Conservation (phyloP, 2,329 filamentous ascomycete species). For the Colletotrichum lentis region DNA sequence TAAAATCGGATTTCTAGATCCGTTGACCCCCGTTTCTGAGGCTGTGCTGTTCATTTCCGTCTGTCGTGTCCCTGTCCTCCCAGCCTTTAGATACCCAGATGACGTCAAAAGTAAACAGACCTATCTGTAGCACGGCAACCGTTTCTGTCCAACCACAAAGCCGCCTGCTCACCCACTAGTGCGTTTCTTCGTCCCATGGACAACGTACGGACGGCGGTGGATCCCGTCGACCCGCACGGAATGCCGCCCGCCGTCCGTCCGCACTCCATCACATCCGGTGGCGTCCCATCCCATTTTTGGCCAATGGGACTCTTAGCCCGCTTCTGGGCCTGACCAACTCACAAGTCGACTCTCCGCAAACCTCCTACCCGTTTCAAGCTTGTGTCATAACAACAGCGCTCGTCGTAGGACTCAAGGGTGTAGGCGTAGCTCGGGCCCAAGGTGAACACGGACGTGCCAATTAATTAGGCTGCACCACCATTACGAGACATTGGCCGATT, state of each 20-base stretch:
- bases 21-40: too few species aligned
- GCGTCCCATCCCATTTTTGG: background rate
- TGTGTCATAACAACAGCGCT: slow-evolving; percentile 21
- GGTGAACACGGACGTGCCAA: background rate
- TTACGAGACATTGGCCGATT: slow-evolving; percentile 11
- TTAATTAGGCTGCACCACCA: background rate
- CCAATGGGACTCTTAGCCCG: too few species aligned
- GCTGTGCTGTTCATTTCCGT: background rate
- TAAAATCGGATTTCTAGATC: too few species aligned
- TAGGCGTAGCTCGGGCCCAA: background rate
- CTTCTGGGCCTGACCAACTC: background rate
- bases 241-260: background rate
- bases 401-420: slow-evolving; percentile 7
- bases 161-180: background rate
- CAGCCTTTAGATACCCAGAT: slow-evolving; percentile 33
- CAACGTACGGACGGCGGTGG: slow-evolving; percentile 11
- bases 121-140: slow-evolving; percentile 42
- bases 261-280: background rate
- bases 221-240: slow-evolving; percentile 6
- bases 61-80: background rate
- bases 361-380: slow-evolving; percentile 24
- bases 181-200: slow-evolving; percentile 13
- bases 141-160: slow-evolving; percentile 36
- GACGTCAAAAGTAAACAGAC: slow-evolving; percentile 48
- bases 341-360: too few species aligned